phyloP scores from a whole-genome alignment of 352 stramenopile genomes.

The Pythium scleroteichum region DNA sequence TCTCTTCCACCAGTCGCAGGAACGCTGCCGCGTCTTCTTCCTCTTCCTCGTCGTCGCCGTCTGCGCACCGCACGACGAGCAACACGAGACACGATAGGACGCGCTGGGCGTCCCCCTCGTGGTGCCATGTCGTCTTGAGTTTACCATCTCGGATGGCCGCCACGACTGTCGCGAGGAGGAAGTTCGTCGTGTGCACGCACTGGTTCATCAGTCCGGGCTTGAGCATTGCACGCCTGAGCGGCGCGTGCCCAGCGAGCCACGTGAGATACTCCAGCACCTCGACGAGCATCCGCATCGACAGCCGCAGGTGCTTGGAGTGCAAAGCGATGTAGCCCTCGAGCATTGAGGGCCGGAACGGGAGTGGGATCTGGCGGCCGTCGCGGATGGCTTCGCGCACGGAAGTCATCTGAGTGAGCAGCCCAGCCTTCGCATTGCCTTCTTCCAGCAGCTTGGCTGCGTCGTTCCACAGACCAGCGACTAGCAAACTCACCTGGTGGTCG shows the following conservation, averaged over 20 bases:
- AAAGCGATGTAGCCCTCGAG: slow-evolving; percentile 47
- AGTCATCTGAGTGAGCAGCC: slow-evolving; percentile 49
- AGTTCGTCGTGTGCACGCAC: slow-evolving; percentile 57
- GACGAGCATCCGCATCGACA: slow-evolving; percentile 57
- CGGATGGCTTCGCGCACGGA: slow-evolving; percentile 45
- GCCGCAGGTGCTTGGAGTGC: slow-evolving; percentile 60
- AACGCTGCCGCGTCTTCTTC: slow-evolving; percentile 29
- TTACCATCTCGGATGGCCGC: slow-evolving; percentile 39
- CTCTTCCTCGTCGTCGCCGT: slow-evolving; percentile 3
- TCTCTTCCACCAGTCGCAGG: slow-evolving; percentile 46
- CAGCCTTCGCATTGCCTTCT: slow-evolving; percentile 57
- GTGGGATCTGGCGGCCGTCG: slow-evolving; percentile 11
- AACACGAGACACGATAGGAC: slow-evolving; percentile 56
- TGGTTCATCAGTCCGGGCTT: slow-evolving; percentile 58
- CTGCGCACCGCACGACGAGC: slow-evolving; percentile 57
- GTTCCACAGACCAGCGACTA: slow-evolving; percentile 57
- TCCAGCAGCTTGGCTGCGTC: slow-evolving; percentile 72
- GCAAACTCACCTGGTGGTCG: slow-evolving; percentile 39
- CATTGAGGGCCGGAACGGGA: slow-evolving; percentile 27
- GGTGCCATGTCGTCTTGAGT: slow-evolving; percentile 47
- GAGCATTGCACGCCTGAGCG: slow-evolving; percentile 42
- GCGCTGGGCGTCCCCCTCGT: slow-evolving; percentile 46
- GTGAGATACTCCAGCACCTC: slow-evolving; percentile 60
- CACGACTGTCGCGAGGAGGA: slow-evolving; percentile 45
- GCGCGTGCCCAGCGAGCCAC: slow-evolving; percentile 47